Evolutionary conservation across 78 protist species (phyloP).

Genomic region (Speleostelium caveatum): DNA sequence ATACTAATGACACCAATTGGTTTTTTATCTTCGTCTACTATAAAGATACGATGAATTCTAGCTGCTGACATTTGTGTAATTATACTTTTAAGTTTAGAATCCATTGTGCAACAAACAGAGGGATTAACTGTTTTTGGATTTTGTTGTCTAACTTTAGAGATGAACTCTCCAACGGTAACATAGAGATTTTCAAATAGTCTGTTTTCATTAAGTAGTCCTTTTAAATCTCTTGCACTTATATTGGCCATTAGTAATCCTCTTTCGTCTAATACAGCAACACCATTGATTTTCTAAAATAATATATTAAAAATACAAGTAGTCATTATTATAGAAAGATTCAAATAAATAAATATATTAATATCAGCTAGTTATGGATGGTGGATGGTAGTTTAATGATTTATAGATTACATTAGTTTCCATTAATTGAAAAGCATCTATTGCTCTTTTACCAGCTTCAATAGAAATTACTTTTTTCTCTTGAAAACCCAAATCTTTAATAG

Average conservation of each 20-base stretch:
- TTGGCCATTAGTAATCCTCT: slow-evolving; percentile 51
- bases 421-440: slow-evolving; percentile 71
- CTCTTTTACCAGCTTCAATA: slow-evolving; percentile 42
- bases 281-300: slow-evolving; percentile 48
- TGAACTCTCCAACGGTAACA: slow-evolving; percentile 68
- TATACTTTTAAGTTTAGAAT: slow-evolving; percentile 12
- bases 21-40: slow-evolving; percentile 48
- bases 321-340: not conserved
- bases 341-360: not conserved
- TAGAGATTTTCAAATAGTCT: slow-evolving; percentile 72
- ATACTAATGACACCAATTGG: slow-evolving; percentile 60
- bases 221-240: slow-evolving; percentile 67
- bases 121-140: slow-evolving; percentile 57
- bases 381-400: not conserved
- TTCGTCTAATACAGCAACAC: slow-evolving; percentile 72
- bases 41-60: slow-evolving; percentile 53
- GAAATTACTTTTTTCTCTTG: slow-evolving; percentile 52
- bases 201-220: slow-evolving; percentile 52
- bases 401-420: slow-evolving; percentile 45
- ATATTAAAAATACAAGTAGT: not conserved
- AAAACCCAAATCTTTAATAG: slow-evolving; percentile 50
- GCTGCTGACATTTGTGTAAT: slow-evolving; percentile 73
- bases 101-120: slow-evolving; percentile 27
- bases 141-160: slow-evolving; percentile 56
- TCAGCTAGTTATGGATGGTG: not conserved